Conservation (phyloP, 2,329 filamentous ascomycete genomes). For the Botrytis galanthina region DNA sequence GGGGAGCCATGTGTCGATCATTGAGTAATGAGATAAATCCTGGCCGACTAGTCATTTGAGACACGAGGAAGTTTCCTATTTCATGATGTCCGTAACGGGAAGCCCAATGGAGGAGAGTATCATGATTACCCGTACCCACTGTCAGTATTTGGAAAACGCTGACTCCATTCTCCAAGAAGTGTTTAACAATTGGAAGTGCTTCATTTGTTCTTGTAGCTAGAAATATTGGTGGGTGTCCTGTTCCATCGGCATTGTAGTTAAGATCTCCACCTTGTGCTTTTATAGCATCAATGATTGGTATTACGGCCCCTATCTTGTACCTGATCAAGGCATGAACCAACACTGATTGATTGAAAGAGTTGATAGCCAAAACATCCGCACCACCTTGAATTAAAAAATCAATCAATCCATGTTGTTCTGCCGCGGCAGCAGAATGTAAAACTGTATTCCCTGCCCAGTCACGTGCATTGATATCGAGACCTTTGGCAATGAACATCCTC, state of each 20-base stretch:
- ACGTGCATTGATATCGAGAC: conserved; percentile 15
- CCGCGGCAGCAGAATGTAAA: conserved; percentile 10
- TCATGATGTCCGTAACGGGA: conserved; percentile 5
- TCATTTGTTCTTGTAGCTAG: neutral
- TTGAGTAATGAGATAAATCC: conserved; percentile 1
- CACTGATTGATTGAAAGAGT: conserved; percentile 2
- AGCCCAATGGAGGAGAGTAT: conserved; percentile 15
- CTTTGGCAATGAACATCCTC: conserved; percentile 9
- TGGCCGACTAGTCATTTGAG: conserved; percentile 4
- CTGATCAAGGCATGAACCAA: conserved; percentile 10
- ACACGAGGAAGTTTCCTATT: conserved; percentile 9
- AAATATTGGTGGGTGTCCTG: conserved; percentile 10
- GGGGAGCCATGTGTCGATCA: neutral
- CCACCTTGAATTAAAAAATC: conserved; percentile 6
- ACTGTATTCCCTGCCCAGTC: conserved; percentile 17
- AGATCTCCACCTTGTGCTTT: conserved; percentile 13
- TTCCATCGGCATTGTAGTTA: neutral
- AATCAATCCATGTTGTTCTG: neutral
- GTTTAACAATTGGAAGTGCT: neutral
- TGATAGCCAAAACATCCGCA: neutral
- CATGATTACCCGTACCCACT: neutral
- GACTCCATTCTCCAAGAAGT: conserved; percentile 1
- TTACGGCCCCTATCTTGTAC: neutral
- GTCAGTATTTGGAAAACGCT: neutral
- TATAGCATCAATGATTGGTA: conserved; percentile 4